Conservation (phyloP, 768 basidiomycete species). For the Suillus alpinus region DNA sequence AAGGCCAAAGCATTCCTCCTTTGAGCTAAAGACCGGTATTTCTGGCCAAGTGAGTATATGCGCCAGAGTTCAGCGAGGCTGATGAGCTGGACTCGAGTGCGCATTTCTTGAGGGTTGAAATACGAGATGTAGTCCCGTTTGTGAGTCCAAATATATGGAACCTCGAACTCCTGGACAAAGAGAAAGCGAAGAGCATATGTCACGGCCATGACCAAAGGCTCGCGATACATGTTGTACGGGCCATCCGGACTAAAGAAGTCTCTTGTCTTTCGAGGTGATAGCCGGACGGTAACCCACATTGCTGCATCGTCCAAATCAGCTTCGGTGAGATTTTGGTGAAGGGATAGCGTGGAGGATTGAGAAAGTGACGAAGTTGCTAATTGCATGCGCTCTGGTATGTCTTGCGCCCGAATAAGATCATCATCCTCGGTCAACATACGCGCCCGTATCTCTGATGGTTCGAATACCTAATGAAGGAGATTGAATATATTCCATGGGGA, state of each 20-base stretch:
- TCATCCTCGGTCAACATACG: conserved; percentile 91
- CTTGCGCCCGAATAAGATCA: conserved; percentile 83
- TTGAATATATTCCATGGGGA: conserved; percentile 6
- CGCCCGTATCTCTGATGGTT: conserved; percentile 92
- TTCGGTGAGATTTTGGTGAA: conserved; percentile 62
- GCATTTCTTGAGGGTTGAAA: conserved; percentile 67
- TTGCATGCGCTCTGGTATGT: conserved; percentile 96
- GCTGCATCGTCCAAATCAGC: conserved; percentile 79
- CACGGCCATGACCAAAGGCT: conserved; percentile 75
- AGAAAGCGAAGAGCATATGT: conserved; percentile 75
- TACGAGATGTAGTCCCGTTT: conserved; percentile 87
- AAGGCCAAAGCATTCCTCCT: conserved; percentile 60
- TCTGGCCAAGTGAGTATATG: conserved; percentile 85
- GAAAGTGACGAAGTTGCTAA: conserved; percentile 85
- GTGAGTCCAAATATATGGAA: conserved; percentile 93
- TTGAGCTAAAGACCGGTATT: conserved; percentile 83
- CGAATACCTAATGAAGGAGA: conserved; percentile 72
- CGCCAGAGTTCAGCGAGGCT: conserved; percentile 83
- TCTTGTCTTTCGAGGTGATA: conserved; percentile 67
- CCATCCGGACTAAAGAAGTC: conserved; percentile 73
- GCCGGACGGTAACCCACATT: conserved; percentile 80
- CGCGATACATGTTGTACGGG: conserved; percentile 54
- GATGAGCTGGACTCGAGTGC: conserved; percentile 68
- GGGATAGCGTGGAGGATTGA: conserved; percentile 53
- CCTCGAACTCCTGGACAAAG: conserved; percentile 87